Evolutionary conservation across 176 grass and related monocot species (phyloP), one percentile per base, ranked within the genome.

Genomic region (Avena insularis): DNA sequence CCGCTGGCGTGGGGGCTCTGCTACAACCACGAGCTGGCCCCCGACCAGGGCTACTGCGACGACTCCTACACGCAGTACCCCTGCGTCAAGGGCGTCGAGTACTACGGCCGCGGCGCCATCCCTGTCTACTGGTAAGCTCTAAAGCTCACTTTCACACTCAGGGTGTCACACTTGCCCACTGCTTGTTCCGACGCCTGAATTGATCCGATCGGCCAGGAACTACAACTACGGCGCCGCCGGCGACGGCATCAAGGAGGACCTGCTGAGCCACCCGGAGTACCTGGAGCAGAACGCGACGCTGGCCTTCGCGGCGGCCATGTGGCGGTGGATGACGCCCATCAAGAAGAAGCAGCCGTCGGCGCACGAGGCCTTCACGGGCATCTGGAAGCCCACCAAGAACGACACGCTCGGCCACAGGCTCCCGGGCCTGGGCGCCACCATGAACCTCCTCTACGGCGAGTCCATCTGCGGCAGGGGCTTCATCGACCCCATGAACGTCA

Each of bases 301-400:
- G 6, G 93, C 96, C n/a, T 98, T 95, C 88, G 66, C 86, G 75
- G 90, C 93, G 12, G 93, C 96, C 4, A 89, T 98, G 64, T 98
- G 96, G 96, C 91, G 92, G 87, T 98, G 96, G 93, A 98, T 98
- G 93, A 98, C 86, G 10, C 96, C 93, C 12, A 90, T 96, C 55
- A 98, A 98, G 79, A 95, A 94, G 92, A 88, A 88, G 80, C 92
- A 96, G 82, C 93, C 96, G 9, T 98, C 96, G 8, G 96, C 93
- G 12, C 96, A 94, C 70, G 92, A 98, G 9, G 93, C 86, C 3
- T 94, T 96, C 77, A 89, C 92, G 16, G 93, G 93, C 51, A 86
- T 77, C 79, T 98, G 93, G 96, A 96, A 98, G 86, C 96, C 96
- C 43, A 92, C 90, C 14, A 96, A 95, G 90, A 96, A 96, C 53